Conservation (phyloP, 2,329 filamentous ascomycete genomes). For the Tetracladium maxilliforme region DNA sequence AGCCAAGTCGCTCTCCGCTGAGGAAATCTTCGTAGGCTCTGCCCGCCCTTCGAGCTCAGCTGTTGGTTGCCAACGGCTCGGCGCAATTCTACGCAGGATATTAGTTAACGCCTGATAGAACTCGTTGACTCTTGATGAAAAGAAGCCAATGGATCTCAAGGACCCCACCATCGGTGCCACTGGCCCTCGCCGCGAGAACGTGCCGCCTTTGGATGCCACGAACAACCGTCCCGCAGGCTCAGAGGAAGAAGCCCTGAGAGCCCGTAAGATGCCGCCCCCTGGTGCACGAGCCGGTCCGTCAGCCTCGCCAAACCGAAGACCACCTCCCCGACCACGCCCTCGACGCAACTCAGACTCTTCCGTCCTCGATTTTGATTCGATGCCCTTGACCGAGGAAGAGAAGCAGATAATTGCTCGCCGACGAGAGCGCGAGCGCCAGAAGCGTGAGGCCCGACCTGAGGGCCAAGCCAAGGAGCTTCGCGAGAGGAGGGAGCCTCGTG, state of each 20-base stretch:
- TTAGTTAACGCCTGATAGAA: no score
- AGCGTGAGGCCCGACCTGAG: constrained; percentile 37
- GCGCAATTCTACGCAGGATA: no score
- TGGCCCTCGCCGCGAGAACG: constrained; percentile 30
- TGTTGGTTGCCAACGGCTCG: no score
- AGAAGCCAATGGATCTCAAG: no score
- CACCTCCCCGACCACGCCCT: constrained; percentile 30
- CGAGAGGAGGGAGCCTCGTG: no score
- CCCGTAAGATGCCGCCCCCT: constrained; percentile 26
- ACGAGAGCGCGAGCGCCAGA: constrained; percentile 33
- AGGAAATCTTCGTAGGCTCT: no score
- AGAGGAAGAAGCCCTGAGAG: constrained; percentile 47
- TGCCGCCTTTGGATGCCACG: constrained; percentile 19
- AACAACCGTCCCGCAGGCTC: constrained; percentile 48
- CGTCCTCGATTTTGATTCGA: constrained; percentile 39
- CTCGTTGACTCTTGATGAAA: no score
- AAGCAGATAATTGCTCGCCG: no score
- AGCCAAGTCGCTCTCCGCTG: no score
- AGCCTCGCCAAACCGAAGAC: constrained; percentile 6
- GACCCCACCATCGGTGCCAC: constrained; percentile 14
- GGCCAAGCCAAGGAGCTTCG: no score
- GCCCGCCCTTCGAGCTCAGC: no score
- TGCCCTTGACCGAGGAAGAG: constrained; percentile 37
- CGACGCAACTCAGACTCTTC: constrained; percentile 74
- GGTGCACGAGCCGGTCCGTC: constrained; percentile 16